A percentile compares a stretch with the other conserved stretches of the same genome.
Conservation (phyloP, 129 eudicot species). For the Centella asiatica region DNA sequence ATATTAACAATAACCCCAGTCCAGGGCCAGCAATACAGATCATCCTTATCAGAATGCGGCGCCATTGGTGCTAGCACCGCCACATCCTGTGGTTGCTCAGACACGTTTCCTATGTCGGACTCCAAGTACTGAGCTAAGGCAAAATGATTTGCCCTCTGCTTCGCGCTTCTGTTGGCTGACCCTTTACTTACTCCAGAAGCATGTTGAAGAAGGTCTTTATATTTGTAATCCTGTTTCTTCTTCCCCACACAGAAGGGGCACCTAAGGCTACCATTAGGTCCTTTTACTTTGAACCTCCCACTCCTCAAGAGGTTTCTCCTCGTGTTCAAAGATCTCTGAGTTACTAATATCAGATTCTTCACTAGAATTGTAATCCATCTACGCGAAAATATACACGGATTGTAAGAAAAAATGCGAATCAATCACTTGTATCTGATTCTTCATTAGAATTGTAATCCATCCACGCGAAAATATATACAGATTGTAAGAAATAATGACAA, state of each 20-base stretch:
- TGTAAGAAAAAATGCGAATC: too few relatives aligned
- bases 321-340: constrained; percentile 61
- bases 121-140: constrained; percentile 61
- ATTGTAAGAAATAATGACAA: too few relatives aligned
- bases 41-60: constrained; percentile 30
- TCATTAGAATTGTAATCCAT: too few relatives aligned
- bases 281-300: constrained; percentile 54
- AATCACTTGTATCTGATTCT: too few relatives aligned
- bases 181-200: constrained; percentile 77
- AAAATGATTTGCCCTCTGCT: constrained; percentile 76
- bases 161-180: constrained; percentile 65
- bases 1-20: constrained; percentile 64
- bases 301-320: constrained; percentile 57
- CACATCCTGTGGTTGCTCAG: constrained; percentile 31
- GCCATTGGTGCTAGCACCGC: constrained; percentile 31
- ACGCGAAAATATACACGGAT: too few relatives aligned
- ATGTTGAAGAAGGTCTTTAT: constrained; percentile 74
- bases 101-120: constrained; percentile 47
- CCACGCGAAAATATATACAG: too few relatives aligned
- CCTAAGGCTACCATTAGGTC: constrained; percentile 51
- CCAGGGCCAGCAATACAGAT: constrained; percentile 73
- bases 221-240: constrained; percentile 77
- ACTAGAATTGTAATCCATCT: constrained; percentile 68
- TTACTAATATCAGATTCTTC: constrained; percentile 83
- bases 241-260: constrained; percentile 95